Evolutionary conservation across 2,329 filamentous ascomycete species (phyloP), one percentile per base, ranked within the genome.

Genomic region (Arthrobotrys pseudoclavata): DNA sequence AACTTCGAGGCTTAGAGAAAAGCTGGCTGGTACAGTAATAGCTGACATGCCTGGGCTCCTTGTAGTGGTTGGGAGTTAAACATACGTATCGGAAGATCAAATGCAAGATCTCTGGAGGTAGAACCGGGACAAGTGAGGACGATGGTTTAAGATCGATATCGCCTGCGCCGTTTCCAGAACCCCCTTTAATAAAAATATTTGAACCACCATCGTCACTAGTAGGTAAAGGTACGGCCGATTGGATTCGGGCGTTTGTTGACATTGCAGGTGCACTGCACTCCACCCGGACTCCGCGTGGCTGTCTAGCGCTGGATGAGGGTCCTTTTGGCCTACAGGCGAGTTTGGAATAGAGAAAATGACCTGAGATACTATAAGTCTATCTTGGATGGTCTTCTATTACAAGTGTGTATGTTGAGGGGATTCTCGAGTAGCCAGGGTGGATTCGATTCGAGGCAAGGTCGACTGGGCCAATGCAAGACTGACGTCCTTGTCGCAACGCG

Each of bases 51-150:
- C 15, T 45, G n/a, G 9, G 15, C n/a, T 45, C 20, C 20, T 12
- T 13, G 2, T 15, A 24, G 3, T 24, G 20, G 18, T 3, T 24
- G 4, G 24, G 42, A 15, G 31, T 50, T 26, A 12, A 13, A 48
- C 69, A 50, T 72, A 72, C 69, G 34, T 57, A 52, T 66, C 64
- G 47, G 50, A 72, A 72, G 47, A 72, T 72, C 13, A 72, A n/a
- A 24, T 72, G 69, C 3, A 72, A 26, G 20, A 72, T 72, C 22
- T 72, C 69, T 12, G 69, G 69, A 3, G 69, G 69, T 4, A 72
- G 22, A 9, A 47, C 12, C 6, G 50, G 34, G 3, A 67, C 9
- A 67, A 10, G 12, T 1, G 4, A 12, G 6, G 31, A 24, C 20
- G 31, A n/a, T 42, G 34, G 1, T 10, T 3, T 20, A 10, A 42